Percentiles rank a stretch among this genome's conserved stretches.
These are phyloP conservation scores for Agastache rugosa DNA, from an alignment of 257 asterid species.

Conservation along the genomic window DNA sequence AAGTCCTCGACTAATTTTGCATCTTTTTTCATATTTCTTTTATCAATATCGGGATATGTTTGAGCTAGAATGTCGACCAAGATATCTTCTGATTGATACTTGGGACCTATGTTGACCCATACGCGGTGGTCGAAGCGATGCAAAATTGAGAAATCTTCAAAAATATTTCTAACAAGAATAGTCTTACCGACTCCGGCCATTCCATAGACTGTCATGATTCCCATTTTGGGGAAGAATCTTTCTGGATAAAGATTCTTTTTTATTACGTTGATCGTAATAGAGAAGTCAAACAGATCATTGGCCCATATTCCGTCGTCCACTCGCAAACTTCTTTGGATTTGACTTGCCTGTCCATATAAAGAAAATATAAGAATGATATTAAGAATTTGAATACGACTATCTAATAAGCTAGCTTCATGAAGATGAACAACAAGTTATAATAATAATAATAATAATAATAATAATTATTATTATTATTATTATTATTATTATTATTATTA, in stretches of 20 bases:
- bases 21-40: background rate
- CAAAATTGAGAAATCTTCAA: background rate
- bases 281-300: background rate
- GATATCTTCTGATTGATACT: background rate
- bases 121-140: background rate
- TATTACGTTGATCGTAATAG: background rate
- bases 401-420: no score
- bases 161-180: background rate
- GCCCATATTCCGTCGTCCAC: background rate
- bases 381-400: background rate
- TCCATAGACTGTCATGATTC: background rate
- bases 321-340: background rate
- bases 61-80: background rate
- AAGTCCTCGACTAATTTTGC: background rate
- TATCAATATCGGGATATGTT: background rate
- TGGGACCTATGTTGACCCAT: background rate
- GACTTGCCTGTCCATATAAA: background rate
- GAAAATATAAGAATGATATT: background rate
- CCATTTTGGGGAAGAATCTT: background rate
- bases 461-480: no score
- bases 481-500: no score
- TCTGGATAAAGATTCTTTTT: background rate
- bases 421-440: no score
- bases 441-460: no score
- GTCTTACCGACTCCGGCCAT: slow-evolving; percentile 16